phyloP scores from a whole-genome alignment of 2,329 filamentous ascomycete genomes.

The Botryotinia globosa region DNA sequence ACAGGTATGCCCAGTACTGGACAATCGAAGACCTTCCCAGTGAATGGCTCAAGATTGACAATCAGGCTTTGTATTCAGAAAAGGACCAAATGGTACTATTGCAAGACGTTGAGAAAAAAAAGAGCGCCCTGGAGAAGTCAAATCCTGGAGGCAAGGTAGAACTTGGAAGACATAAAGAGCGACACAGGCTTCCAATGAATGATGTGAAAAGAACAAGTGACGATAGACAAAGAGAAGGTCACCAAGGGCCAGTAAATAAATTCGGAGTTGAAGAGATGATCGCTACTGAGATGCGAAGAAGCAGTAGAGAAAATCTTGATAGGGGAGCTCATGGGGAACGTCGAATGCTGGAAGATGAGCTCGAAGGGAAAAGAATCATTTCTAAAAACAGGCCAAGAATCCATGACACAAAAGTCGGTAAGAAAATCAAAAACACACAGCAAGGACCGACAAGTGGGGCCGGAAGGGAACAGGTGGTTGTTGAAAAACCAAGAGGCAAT shows the following conservation, averaged over 20 bases:
- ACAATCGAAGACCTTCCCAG: neutral
- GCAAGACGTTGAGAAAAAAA: neutral
- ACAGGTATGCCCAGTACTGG: neutral
- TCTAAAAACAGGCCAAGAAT: neutral
- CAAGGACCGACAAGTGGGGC: neutral
- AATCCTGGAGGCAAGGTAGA: neutral
- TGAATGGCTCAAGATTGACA: neutral
- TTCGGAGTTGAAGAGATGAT: neutral
- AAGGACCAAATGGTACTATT: neutral
- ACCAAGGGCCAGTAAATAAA: neutral
- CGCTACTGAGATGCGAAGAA: neutral
- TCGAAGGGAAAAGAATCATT: neutral
- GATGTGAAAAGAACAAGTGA: neutral
- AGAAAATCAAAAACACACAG: neutral
- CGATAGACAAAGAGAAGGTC: neutral
- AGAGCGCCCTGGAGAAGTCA: neutral
- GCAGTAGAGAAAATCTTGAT: neutral
- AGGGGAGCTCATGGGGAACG: neutral
- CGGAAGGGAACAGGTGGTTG: neutral
- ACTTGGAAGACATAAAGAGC: neutral
- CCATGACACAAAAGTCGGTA: neutral
- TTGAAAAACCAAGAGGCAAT: neutral
- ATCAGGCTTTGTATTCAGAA: neutral
- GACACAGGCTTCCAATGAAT: neutral
- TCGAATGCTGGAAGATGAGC: neutral